These are phyloP conservation scores for Plasmodium malariae DNA, from an alignment of 169 alveolate genomes.

Conservation along the genomic window DNA sequence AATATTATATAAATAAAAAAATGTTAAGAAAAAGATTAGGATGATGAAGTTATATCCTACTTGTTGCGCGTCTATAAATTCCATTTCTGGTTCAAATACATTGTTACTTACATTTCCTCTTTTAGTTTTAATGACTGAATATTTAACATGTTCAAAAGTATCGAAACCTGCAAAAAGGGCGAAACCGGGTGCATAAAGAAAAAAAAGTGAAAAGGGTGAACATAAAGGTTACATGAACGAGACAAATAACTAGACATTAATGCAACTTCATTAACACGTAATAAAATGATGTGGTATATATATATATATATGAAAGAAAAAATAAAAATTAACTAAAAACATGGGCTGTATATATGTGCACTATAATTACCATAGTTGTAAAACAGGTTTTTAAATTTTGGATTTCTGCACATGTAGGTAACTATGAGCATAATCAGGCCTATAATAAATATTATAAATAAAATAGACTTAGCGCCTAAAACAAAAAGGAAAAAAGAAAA, in stretches of 20 bases:
- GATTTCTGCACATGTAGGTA: slow-evolving; percentile 72
- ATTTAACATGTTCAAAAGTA: slow-evolving; percentile 81
- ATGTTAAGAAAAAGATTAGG: background rate
- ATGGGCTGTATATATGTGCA: background rate
- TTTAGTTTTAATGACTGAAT: slow-evolving; percentile 80
- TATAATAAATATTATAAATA: slow-evolving; percentile 60
- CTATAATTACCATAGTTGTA: slow-evolving; percentile 58
- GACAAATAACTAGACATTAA: background rate
- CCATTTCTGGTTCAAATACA: slow-evolving; percentile 87
- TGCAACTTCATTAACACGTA: no score
- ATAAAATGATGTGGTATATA: no score
- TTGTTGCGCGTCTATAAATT: slow-evolving; percentile 88
- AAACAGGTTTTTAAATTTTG: slow-evolving; percentile 54
- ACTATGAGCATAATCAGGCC: slow-evolving; percentile 72
- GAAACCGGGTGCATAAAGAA: no score
- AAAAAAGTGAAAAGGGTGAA: no score
- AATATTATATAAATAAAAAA: background rate
- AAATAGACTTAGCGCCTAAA: slow-evolving; percentile 71
- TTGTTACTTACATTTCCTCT: slow-evolving; percentile 61
- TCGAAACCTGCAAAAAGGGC: slow-evolving; percentile 74
- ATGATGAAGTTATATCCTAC: slow-evolving; percentile 14
- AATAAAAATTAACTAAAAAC: background rate
- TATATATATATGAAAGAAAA: background rate
- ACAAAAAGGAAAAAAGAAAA: background rate
- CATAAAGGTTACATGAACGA: no score